Base-by-base conservation (phyloP, 345 rosid species). In the Microcos paniculata region DNA sequence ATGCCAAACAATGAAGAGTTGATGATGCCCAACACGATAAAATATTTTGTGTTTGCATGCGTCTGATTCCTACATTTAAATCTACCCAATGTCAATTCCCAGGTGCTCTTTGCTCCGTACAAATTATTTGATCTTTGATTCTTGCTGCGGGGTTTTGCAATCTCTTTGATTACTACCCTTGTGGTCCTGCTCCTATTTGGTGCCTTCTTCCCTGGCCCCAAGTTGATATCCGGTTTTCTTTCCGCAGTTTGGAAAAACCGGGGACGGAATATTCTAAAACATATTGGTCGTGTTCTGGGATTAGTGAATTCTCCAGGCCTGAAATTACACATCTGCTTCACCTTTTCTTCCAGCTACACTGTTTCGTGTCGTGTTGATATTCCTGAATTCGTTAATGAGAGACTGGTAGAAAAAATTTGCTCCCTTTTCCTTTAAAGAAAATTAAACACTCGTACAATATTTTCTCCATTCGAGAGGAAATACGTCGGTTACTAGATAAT, bases 81-180 rank as follows among this genome's bases (percentile, higher is more conserved):
- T 12, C 45, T 8, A 19, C 23, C 71, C 56, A 8, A 24, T 46
- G 56, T 43, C 56, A 26, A 26, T 46, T 48, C 57, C 45, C 26
- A 48, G 58, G 58, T 51, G 23, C 24, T 49, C 59, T 35, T 35
- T 26, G 56, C 38, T 49, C 73, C 30, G 45, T 49, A 69, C 73
- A 49, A 69, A 69, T 69, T 49, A 69, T 51, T 49, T 49, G 43
- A 49, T 30, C n/a, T 49, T 24, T 42, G 31, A 42, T 30, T 68
- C 40, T n/a, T 69, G 59, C 59, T 69, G 59, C 49, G 73, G 59
- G 73, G 73, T 69, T 69, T 49, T 51, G 28, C 26, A 69, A 69
- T 51, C 73, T 9, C 43, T 69, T 69, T 30, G 43, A 48, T 48
- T 48, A 1, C 7, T 15, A 43, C 40, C 16, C 56, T 0, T 48